Evolutionary conservation across 176 grass and related monocot species (phyloP), one percentile per base, ranked within the genome.

Genomic region (Melocanna baccifera): DNA sequence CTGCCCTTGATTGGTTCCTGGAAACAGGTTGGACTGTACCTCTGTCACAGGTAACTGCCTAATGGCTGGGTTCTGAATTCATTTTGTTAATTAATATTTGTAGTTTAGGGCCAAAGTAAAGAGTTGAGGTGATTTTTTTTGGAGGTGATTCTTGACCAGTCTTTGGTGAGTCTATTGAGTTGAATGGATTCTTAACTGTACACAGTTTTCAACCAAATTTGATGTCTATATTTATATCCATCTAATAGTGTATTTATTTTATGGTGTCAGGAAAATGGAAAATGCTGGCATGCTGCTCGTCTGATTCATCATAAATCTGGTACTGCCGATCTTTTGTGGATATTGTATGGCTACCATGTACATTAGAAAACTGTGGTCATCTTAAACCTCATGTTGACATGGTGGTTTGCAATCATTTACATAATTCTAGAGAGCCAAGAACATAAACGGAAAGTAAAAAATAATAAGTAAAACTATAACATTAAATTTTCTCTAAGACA

Each of bases 1-100:
- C 88, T 56, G 76, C 79, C 13, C 88, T 90, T 78, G 73, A 90
- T 48, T 90, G 88, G 84, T 86, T 47, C 75, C 80, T 90, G 42
- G 8, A 7, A 73, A 46, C 59, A 67, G 88, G 73, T 72, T 90
- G 88, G 88, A 86, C 28, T 34, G 79, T 86, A 83, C 88, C 79
- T 83, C 73, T 83, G 79, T 86, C 88, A 61, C 12, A 48, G 59
- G 88, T 90, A 87, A 40, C 5, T 61, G 29, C 73, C 50, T 76
- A 55, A 65, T 81, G 51, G 12, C 47, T 62, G 22, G 18, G 14
- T 19, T 80, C 43, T 42, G 14, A 89, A 77, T 86, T 70, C 23
- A 32, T 63, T 81, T 63, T 19, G 59, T 67, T 84, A n/a, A 78
- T 18, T 39, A 7, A 42, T 50, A 22, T 45, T 57, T 80, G 9